Conservation (phyloP, 164 flowering plant species). For the Litsea cubeba region DNA sequence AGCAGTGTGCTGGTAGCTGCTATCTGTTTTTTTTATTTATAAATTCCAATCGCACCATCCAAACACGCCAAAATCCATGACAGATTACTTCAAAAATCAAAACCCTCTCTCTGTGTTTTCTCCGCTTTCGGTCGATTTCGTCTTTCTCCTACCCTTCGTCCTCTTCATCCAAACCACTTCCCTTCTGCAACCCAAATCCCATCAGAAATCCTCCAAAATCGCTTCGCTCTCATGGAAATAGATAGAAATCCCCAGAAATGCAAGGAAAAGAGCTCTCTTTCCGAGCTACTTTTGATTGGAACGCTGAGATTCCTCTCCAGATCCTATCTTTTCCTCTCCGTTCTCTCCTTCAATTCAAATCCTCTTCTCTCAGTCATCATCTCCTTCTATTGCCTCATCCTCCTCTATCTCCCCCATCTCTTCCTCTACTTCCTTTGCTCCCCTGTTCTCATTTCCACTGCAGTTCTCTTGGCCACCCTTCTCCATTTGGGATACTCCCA, state of each 20-base stretch:
- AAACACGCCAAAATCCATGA: background rate
- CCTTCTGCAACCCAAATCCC: background rate
- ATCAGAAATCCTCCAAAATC: background rate
- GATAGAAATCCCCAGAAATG: too few species aligned
- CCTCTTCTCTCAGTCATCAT: slow-evolving; percentile 58
- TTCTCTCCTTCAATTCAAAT: slow-evolving; percentile 21
- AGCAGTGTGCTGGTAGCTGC: too few species aligned
- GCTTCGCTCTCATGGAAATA: background rate
- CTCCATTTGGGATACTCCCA: slow-evolving; percentile 47
- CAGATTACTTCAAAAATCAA: background rate
- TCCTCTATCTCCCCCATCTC: slow-evolving; percentile 55
- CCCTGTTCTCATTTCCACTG: slow-evolving; percentile 47
- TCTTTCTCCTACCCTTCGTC: background rate
- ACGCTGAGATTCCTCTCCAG: background rate
- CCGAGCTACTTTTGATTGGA: background rate
- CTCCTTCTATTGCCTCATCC: slow-evolving; percentile 45
- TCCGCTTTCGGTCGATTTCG: background rate
- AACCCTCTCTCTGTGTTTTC: background rate
- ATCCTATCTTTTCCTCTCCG: background rate
- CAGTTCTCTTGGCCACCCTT: slow-evolving; percentile 38
- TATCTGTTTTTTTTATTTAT: too few species aligned
- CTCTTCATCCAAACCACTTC: background rate
- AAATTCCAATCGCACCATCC: background rate
- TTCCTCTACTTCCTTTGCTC: slow-evolving; percentile 39
- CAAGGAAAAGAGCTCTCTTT: background rate